A percentile compares a stretch with the other conserved stretches of the same genome.
These are phyloP conservation scores for Hypoxylon rubiginosum DNA, from an alignment of 2,329 filamentous ascomycete genomes.

Conservation along the genomic window DNA sequence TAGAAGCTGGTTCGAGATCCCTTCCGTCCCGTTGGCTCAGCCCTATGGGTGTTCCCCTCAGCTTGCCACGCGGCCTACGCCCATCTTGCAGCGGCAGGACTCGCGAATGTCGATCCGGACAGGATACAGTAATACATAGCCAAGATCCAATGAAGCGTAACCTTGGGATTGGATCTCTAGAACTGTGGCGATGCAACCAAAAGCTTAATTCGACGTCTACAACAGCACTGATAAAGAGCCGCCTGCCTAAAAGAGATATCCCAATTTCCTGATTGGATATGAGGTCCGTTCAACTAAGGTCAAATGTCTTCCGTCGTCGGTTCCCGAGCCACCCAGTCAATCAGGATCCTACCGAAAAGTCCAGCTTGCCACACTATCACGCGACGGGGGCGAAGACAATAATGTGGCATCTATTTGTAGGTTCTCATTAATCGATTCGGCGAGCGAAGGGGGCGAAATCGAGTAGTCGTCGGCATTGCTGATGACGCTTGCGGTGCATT, in stretches of 20 bases:
- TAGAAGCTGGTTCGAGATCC: conserved; percentile 17
- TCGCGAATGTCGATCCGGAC: conserved; percentile 27
- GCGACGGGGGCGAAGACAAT: not conserved
- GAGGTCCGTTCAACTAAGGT: conserved; percentile 5
- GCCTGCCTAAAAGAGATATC: conserved; percentile 25
- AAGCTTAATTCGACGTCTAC: conserved; percentile 40
- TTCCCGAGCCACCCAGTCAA: not conserved
- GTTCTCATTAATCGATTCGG: not conserved
- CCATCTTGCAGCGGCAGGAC: conserved; percentile 22
- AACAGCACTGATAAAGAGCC: conserved; percentile 30
- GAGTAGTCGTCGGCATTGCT: not conserved
- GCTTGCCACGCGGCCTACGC: conserved; percentile 26
- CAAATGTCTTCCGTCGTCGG: conserved; percentile 5
- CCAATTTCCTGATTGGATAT: conserved; percentile 22
- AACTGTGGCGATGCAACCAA: conserved; percentile 40
- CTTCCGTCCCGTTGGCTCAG: conserved; percentile 22
- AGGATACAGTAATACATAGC: conserved; percentile 42
- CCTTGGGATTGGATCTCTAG: conserved; percentile 26
- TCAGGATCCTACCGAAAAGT: not conserved
- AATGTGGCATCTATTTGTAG: not conserved
- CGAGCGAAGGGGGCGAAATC: not conserved
- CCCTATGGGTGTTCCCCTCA: conserved; percentile 15
- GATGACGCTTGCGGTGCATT: conserved; percentile 9
- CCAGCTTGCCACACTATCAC: not conserved
- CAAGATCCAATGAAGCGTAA: conserved; percentile 35